These are phyloP conservation scores for Passiflora organensis DNA, from an alignment of 345 rosid genomes.

Conservation along the genomic window DNA sequence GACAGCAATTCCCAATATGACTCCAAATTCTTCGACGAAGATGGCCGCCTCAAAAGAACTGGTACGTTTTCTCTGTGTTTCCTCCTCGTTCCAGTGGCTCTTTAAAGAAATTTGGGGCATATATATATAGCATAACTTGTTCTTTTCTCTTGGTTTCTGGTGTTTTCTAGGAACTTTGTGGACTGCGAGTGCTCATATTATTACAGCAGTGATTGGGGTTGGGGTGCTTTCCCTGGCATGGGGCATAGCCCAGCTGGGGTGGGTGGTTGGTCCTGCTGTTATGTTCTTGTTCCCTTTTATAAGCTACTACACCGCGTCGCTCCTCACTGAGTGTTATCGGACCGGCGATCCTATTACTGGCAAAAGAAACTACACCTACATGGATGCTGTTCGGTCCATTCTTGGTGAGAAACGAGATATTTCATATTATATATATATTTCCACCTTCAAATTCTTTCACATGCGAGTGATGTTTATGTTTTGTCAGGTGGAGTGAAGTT, in stretches of 20 bases:
- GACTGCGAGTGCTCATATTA: conserved; percentile 15
- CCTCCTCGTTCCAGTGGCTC: no score
- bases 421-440: no score
- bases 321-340: conserved; percentile 38
- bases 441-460: no score
- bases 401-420: conserved; percentile 30
- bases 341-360: conserved; percentile 37
- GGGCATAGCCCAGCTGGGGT: conserved; percentile 23
- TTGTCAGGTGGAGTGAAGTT: conserved; percentile 9
- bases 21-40: background rate
- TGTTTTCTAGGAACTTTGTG: conserved; percentile 12
- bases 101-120: background rate
- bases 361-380: conserved; percentile 38
- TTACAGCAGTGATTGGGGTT: conserved; percentile 26
- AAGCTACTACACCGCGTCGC: conserved; percentile 19
- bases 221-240: conserved; percentile 22
- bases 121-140: background rate
- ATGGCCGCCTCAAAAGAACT: background rate
- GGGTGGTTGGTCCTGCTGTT: conserved; percentile 17
- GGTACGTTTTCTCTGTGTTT: background rate
- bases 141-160: background rate
- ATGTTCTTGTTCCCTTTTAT: conserved; percentile 9
- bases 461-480: no score
- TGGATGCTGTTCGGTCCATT: conserved; percentile 36
- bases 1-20: background rate